These are phyloP conservation scores for Phlebopus sp. DNA, from an alignment of 1,284 basidiomycete species.

Conservation along the genomic window DNA sequence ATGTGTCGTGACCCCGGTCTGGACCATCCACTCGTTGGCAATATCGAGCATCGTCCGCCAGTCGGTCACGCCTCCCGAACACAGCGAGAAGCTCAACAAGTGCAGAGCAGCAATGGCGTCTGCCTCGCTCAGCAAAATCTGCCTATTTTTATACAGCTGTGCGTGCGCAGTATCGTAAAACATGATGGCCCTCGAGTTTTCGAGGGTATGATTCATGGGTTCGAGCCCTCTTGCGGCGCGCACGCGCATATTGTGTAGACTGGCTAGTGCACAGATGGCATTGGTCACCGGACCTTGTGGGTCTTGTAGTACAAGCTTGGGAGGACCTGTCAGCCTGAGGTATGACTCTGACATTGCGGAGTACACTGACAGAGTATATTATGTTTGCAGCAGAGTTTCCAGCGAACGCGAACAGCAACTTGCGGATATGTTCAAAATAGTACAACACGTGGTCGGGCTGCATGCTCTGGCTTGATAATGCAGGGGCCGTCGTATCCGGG, in stretches of 20 bases:
- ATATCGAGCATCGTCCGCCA: constrained; percentile 67
- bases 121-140: constrained; percentile 52
- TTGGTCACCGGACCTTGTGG: constrained; percentile 66
- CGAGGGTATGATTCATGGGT: constrained; percentile 48
- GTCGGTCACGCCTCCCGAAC: constrained; percentile 59
- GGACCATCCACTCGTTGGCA: constrained; percentile 68
- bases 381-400: constrained; percentile 54
- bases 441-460: constrained; percentile 58
- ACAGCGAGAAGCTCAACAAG: constrained; percentile 64
- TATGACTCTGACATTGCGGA: constrained; percentile 1
- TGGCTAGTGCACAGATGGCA: constrained; percentile 72
- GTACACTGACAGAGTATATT: constrained; percentile 53
- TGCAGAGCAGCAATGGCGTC: constrained; percentile 75
- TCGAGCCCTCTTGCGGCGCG: constrained; percentile 60
- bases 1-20: constrained; percentile 56
- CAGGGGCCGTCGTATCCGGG: constrained; percentile 12
- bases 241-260: constrained; percentile 61
- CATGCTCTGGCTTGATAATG: constrained; percentile 38
- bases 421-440: constrained; percentile 65
- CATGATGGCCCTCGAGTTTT: constrained; percentile 57
- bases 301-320: constrained; percentile 59
- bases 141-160: constrained; percentile 35
- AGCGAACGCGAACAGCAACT: constrained; percentile 57
- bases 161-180: constrained; percentile 67
- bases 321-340: constrained; percentile 11